Evolutionary conservation across 768 basidiomycete species (phyloP).

Genomic region (Lyophyllum semitale): DNA sequence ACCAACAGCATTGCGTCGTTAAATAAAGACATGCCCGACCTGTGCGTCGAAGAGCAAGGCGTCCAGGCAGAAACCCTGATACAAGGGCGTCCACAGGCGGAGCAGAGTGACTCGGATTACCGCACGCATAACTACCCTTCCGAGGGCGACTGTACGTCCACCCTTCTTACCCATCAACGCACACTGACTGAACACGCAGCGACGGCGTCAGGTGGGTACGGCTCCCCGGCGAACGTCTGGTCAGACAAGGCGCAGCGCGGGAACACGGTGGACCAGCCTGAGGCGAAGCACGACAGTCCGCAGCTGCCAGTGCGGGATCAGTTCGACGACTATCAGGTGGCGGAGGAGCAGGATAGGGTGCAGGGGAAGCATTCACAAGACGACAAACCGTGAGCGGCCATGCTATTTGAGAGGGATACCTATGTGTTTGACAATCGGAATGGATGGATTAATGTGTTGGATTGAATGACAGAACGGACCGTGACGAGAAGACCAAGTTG

Average conservation of each 20-base stretch:
- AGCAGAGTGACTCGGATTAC: slow-evolving; percentile 5
- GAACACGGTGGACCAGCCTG: slow-evolving; percentile 12
- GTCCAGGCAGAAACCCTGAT: neutral
- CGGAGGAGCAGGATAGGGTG: slow-evolving; percentile 6
- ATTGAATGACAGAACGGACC: neutral
- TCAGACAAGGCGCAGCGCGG: slow-evolving; percentile 27
- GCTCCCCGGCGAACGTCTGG: slow-evolving; percentile 24
- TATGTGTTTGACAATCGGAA: neutral
- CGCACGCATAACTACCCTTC: slow-evolving; percentile 17
- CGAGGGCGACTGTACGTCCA: slow-evolving; percentile 11
- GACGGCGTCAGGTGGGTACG: slow-evolving; percentile 27
- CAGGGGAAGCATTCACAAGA: neutral
- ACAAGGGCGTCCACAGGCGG: neutral
- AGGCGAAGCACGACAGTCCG: slow-evolving; percentile 14
- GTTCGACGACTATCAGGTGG: slow-evolving; percentile 18
- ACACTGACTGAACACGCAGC: slow-evolving; percentile 10
- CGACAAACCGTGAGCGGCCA: neutral
- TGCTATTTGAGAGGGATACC: neutral
- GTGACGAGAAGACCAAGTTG: neutral
- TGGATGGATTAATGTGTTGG: neutral
- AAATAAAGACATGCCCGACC: neutral
- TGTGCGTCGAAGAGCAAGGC: neutral
- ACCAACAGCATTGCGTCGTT: neutral
- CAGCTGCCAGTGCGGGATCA: slow-evolving; percentile 16
- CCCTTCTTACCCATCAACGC: neutral